phyloP scores from a whole-genome alignment of 352 stramenopile genomes.

The Phytophthora sansomeana region DNA sequence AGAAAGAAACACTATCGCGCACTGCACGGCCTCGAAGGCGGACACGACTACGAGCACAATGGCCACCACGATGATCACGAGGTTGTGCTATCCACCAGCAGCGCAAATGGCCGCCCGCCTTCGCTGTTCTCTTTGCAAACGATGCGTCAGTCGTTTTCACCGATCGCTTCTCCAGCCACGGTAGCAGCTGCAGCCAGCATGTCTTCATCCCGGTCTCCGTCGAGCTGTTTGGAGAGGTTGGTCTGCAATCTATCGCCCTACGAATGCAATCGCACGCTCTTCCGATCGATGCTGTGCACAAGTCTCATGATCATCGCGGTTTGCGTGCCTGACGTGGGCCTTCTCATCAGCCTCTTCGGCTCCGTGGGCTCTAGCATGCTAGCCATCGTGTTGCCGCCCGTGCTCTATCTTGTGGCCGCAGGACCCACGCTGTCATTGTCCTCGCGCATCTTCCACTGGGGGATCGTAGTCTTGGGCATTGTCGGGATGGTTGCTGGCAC shows the following conservation, averaged over 20 bases:
- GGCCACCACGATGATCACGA: slow-evolving; percentile 24
- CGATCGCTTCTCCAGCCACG: slow-evolving; percentile 31
- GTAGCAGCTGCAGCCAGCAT: slow-evolving; percentile 25
- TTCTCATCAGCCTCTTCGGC: slow-evolving; percentile 85
- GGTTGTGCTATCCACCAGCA: slow-evolving; percentile 26
- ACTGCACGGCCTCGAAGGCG: slow-evolving; percentile 23
- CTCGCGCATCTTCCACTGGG: slow-evolving; percentile 54
- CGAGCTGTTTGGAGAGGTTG: slow-evolving; percentile 49
- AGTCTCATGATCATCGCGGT: slow-evolving; percentile 75
- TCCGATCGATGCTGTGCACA: slow-evolving; percentile 85
- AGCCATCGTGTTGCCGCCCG: slow-evolving; percentile 76
- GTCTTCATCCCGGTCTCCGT: slow-evolving; percentile 25
- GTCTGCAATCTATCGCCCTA: slow-evolving; percentile 69
- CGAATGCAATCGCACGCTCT: slow-evolving; percentile 82
- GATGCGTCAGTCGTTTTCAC: slow-evolving; percentile 38
- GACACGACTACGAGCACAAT: slow-evolving; percentile 17
- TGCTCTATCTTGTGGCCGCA: slow-evolving; percentile 66
- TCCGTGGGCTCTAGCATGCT: slow-evolving; percentile 85
- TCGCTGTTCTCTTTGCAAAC: slow-evolving; percentile 35
- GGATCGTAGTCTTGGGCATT: slow-evolving; percentile 60
- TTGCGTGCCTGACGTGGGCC: slow-evolving; percentile 74
- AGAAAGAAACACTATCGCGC: slow-evolving; percentile 36
- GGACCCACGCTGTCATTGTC: slow-evolving; percentile 42
- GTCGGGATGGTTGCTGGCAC: slow-evolving; percentile 76
- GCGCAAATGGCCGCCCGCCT: slow-evolving; percentile 16